Conservation (phyloP, 2,329 filamentous ascomycete species). For the Hypomyces rosellus region DNA sequence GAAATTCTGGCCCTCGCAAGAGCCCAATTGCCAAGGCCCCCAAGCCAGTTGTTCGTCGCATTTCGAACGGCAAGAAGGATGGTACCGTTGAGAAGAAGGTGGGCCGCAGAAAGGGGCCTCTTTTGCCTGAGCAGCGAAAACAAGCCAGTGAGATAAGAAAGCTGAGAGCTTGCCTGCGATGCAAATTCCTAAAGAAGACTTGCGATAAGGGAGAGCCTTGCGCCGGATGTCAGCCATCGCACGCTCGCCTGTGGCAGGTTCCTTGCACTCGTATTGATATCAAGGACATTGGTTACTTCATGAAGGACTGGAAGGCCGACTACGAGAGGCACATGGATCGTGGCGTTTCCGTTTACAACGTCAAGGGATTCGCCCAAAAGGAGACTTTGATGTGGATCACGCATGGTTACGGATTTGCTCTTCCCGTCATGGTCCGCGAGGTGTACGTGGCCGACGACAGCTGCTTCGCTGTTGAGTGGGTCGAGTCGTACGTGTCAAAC, state of each 20-base stretch:
- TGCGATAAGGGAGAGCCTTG: constrained; percentile 97
- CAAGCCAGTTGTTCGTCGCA: constrained; percentile 79
- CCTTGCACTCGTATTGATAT: constrained; percentile 97
- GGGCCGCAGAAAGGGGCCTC: constrained; percentile 79
- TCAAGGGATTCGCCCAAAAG: constrained; percentile 72
- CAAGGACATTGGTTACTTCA: constrained; percentile 96
- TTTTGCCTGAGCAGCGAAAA: constrained; percentile 89
- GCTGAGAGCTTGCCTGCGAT: constrained; percentile 84
- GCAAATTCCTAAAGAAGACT: constrained; percentile 99
- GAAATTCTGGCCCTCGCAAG: constrained; percentile 65
- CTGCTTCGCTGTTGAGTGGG: constrained; percentile 91
- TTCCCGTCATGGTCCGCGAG: constrained; percentile 89
- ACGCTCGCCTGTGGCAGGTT: constrained; percentile 93
- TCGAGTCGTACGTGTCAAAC: constrained; percentile 64
- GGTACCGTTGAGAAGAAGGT: constrained; percentile 80
- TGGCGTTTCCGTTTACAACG: constrained; percentile 87
- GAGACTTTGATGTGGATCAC: constrained; percentile 82
- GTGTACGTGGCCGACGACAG: constrained; percentile 88
- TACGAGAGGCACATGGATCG: constrained; percentile 85
- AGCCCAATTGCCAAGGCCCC: constrained; percentile 73
- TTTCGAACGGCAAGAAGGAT: constrained; percentile 71
- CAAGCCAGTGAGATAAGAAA: constrained; percentile 97
- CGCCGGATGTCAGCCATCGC: constrained; percentile 88
- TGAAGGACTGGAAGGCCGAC: constrained; percentile 99
- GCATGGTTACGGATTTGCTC: constrained; percentile 88